Conservation (phyloP, 805 yeast genomes). For the Candida stauntonica region DNA sequence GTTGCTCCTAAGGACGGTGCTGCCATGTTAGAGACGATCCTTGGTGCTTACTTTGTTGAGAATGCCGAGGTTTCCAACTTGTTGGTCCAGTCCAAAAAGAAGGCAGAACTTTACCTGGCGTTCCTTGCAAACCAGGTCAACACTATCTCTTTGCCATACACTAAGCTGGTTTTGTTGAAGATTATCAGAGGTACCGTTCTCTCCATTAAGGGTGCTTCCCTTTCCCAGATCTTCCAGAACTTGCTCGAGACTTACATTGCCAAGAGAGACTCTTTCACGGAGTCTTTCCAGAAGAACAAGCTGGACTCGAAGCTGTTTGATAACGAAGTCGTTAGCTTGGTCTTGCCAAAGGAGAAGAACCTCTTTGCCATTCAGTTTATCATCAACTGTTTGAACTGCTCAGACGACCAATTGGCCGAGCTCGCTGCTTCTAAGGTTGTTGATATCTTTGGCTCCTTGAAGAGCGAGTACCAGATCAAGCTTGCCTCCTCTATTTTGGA, state of each 20-base stretch:
- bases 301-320: conserved; percentile 55
- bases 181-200: conserved; percentile 36
- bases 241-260: conserved; percentile 42
- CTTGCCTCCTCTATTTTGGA: conserved; percentile 60
- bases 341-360: conserved; percentile 58
- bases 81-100: conserved; percentile 46
- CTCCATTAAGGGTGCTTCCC: conserved; percentile 37
- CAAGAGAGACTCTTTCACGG: conserved; percentile 42
- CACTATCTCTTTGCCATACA: conserved; percentile 43
- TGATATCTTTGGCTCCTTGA: conserved; percentile 53
- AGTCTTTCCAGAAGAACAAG: conserved; percentile 42
- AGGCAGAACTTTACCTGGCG: conserved; percentile 53
- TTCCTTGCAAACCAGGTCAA: conserved; percentile 69
- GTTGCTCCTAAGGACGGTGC: conserved; percentile 65
- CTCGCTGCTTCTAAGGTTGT: conserved; percentile 48
- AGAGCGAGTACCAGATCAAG: conserved; percentile 50
- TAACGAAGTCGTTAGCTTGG: conserved; percentile 47
- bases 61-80: conserved; percentile 38
- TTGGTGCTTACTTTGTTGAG: conserved; percentile 48
- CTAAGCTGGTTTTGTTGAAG: conserved; percentile 50
- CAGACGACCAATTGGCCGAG: conserved; percentile 39
- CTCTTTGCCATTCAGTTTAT: conserved; percentile 57
- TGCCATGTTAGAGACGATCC: conserved; percentile 36
- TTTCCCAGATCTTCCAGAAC: conserved; percentile 44
- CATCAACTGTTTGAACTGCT: conserved; percentile 45